Evolutionary conservation across 495 filamentous ascomycete species (phyloP).

Genomic region (Xanthoparmelia taractica): DNA sequence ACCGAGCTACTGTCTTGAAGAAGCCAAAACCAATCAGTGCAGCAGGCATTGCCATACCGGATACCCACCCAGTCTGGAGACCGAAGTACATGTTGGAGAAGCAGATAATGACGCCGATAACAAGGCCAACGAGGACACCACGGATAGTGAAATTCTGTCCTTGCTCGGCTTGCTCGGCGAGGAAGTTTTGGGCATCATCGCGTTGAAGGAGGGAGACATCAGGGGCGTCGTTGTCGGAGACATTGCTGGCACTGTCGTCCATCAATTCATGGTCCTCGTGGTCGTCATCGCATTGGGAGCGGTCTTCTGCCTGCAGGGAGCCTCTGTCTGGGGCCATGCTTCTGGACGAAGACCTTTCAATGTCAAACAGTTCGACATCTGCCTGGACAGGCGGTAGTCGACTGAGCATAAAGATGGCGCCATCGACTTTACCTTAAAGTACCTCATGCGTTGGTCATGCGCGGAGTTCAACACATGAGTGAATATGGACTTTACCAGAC

Average conservation of each 20-base stretch:
- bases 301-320: conserved; percentile 19
- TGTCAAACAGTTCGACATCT: conserved; percentile 10
- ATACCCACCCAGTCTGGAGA: conserved; percentile 90
- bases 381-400: conserved; percentile 2
- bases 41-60: conserved; percentile 84
- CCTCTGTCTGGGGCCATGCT: conserved; percentile 36
- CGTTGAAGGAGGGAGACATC: conserved; percentile 25
- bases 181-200: conserved; percentile 32
- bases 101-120: conserved; percentile 80
- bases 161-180: conserved; percentile 30
- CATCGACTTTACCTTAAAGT: not conserved
- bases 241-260: not conserved
- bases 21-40: conserved; percentile 93
- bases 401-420: conserved; percentile 4
- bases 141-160: conserved; percentile 69
- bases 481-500: not conserved
- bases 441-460: not conserved
- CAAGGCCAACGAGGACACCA: conserved; percentile 69
- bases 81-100: conserved; percentile 98
- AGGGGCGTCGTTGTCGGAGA: conserved; percentile 18
- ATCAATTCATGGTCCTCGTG: conserved; percentile 9
- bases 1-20: conserved; percentile 70
- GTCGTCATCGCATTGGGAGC: conserved; percentile 10
- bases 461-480: not conserved
- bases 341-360: not conserved